Evolutionary conservation across 129 eudicot genomes (phyloP), one percentile per base, ranked within the genome.

Genomic region (Centella asiatica): DNA sequence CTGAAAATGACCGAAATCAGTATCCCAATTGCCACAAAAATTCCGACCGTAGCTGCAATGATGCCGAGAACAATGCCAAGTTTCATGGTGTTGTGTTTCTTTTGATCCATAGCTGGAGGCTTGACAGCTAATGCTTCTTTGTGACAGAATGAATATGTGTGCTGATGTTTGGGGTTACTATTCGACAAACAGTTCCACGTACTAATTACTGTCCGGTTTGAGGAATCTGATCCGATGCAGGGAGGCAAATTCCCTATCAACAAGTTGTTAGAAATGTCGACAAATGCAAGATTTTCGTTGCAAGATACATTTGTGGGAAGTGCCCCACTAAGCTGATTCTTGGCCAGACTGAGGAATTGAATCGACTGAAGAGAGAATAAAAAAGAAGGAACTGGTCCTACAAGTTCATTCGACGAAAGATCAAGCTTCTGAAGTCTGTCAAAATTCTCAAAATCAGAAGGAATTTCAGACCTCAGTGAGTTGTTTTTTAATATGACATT

Each of bases 221-320:
- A 62, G 14, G 69, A 40, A 52, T 65, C 75, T 36, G 95, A 65
- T 27, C 66, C 80, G 31, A 90, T 76, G 75, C 96, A 92, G 62
- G 82, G 55, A 19, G 99, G 96, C 69, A 92, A 67, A 31, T 63
- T 80, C 39, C 99, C 99, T 19, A 76, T 82, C 82, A 87, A 80
- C 55, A 84, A 87, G 40, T 92, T 92, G 33, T 73, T 78, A 20
- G 99, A 92, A 66, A 92, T 51, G 64, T 92, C 99, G 0, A 92
- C 85, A 68, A 75, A 82, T 8, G 27, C 44, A 27, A 92, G 84
- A 17, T 74, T 76, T 0, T 57, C 19, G 26, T 69, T 66, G 64
- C 99, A 92, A 10, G 82, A 40, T 27, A 76, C 72, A 67, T 59
- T 78, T n/a, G 66, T 49, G 18, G 79, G 62, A 72, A 92, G 60